A percentile compares a stretch with the other conserved stretches of the same genome.
phyloP scores from a whole-genome alignment of 768 basidiomycete genomes.

The Tylopilus intermedius region DNA sequence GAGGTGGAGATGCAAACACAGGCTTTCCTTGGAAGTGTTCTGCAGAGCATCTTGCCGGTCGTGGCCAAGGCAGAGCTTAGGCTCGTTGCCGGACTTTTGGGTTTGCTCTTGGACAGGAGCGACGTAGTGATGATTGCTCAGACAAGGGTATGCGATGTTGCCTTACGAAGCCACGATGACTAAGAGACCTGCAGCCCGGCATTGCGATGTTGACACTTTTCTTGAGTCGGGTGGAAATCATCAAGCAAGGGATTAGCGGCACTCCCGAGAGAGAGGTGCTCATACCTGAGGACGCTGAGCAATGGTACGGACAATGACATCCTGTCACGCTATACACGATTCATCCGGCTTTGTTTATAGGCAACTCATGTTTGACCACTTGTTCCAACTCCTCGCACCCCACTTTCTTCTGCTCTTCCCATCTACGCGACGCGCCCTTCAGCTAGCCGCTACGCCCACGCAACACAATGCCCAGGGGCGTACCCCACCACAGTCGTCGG shows the following conservation, averaged over 20 bases:
- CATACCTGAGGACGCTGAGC: slow-evolving; percentile 68
- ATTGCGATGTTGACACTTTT: slow-evolving; percentile 87
- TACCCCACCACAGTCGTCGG: slow-evolving; percentile 55
- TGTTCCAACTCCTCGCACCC: slow-evolving; percentile 76
- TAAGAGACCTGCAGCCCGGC: slow-evolving; percentile 62
- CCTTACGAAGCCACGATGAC: background rate
- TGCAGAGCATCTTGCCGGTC: slow-evolving; percentile 82
- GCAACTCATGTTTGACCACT: slow-evolving; percentile 83
- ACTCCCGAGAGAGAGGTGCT: slow-evolving; percentile 56
- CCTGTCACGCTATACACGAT: background rate
- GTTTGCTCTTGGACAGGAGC: slow-evolving; percentile 74
- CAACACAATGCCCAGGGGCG: slow-evolving; percentile 43
- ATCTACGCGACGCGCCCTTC: slow-evolving; percentile 64
- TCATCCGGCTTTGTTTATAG: slow-evolving; percentile 36
- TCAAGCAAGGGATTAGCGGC: slow-evolving; percentile 65
- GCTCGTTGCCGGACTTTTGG: slow-evolving; percentile 81
- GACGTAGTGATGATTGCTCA: slow-evolving; percentile 68
- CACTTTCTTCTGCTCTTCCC: slow-evolving; percentile 84
- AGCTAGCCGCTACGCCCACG: slow-evolving; percentile 35
- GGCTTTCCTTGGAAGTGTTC: slow-evolving; percentile 76
- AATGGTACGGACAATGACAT: slow-evolving; percentile 54
- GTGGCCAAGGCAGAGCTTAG: slow-evolving; percentile 75
- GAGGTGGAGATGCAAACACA: slow-evolving; percentile 89
- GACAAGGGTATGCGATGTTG: slow-evolving; percentile 60
- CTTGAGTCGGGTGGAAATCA: slow-evolving; percentile 86